Percentiles rank a stretch among this genome's conserved stretches.
phyloP scores from a whole-genome alignment of 345 rosid species.

The Atalantia buxifolia region DNA sequence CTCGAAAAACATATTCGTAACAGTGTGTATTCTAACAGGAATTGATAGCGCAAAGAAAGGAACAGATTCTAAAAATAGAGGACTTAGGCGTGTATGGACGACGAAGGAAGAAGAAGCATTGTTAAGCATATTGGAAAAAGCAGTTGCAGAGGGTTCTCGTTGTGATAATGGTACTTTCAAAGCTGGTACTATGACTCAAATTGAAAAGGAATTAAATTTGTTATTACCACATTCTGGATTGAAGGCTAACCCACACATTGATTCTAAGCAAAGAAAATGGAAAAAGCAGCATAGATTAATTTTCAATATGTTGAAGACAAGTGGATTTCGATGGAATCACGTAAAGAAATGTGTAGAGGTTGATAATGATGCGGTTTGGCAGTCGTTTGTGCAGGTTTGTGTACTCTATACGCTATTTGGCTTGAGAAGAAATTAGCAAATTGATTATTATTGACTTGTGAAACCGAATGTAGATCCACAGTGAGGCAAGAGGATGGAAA shows the following conservation, averaged over 20 bases:
- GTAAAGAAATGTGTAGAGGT: background rate
- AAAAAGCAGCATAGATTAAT: background rate
- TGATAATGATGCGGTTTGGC: background rate
- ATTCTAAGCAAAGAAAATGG: constrained; percentile 2
- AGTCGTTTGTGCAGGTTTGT: background rate
- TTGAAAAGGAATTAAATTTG: background rate
- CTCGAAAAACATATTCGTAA: background rate
- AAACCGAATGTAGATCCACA: background rate
- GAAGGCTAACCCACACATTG: constrained; percentile 1
- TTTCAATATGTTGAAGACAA: background rate
- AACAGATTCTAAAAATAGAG: background rate
- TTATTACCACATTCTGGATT: background rate
- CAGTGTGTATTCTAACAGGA: background rate
- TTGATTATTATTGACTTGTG: background rate
- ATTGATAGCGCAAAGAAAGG: background rate
- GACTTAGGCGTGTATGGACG: background rate
- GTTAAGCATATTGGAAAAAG: background rate
- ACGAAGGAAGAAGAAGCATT: background rate
- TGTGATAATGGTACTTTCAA: constrained; percentile 6
- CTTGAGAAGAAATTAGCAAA: background rate
- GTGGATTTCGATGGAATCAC: background rate
- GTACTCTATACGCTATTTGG: background rate
- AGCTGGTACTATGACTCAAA: background rate
- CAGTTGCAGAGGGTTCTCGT: background rate
- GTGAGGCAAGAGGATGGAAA: background rate